These are phyloP conservation scores for Colletotrichum noveboracense DNA, from an alignment of 2,329 filamentous ascomycete genomes.

Conservation along the genomic window DNA sequence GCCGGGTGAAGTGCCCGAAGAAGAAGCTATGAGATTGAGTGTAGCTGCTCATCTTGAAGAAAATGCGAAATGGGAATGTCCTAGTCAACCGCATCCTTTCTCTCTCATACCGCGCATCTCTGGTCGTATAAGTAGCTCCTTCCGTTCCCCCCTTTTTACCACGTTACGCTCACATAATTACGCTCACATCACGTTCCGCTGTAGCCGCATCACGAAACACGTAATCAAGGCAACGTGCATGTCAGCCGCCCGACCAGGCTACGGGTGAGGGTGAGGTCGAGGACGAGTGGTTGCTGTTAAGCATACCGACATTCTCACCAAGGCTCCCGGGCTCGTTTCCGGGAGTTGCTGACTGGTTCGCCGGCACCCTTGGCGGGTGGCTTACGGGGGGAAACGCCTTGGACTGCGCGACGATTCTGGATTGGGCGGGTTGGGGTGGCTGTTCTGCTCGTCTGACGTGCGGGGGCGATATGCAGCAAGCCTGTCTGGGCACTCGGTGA, in stretches of 20 bases:
- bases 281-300: neutral
- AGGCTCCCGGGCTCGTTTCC: neutral
- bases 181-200: neutral
- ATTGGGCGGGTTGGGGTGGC: neutral
- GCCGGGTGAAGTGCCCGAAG: neutral
- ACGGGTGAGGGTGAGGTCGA: neutral
- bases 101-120: neutral
- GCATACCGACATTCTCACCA: constrained; percentile 18
- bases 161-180: neutral
- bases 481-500: neutral
- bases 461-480: neutral
- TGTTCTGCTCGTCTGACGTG: neutral
- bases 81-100: neutral
- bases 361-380: neutral
- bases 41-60: neutral
- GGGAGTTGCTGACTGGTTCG: neutral
- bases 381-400: neutral
- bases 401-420: neutral
- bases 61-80: neutral
- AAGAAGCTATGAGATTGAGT: neutral
- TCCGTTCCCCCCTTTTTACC: neutral
- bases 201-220: neutral
- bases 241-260: neutral
- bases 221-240: neutral
- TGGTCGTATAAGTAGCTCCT: neutral